Percentiles rank a stretch among this genome's conserved stretches.
Conservation (phyloP, 257 asterid genomes). For the Scutellaria baicalensis region DNA sequence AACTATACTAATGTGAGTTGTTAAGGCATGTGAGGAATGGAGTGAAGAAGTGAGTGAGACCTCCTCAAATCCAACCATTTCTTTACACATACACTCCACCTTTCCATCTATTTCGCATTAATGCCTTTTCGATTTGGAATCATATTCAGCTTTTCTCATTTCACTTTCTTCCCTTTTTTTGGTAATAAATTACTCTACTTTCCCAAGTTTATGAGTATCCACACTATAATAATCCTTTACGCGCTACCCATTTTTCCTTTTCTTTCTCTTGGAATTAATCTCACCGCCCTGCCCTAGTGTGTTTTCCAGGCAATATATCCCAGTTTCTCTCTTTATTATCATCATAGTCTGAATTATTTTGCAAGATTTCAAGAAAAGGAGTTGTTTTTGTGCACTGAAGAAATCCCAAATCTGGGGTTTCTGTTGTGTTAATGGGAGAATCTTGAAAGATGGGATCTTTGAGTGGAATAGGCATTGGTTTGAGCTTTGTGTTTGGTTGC, state of each 20-base stretch:
- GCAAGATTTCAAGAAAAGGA: slow-evolving; percentile 6
- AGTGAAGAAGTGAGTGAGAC: slow-evolving; percentile 37
- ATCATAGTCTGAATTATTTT: not conserved
- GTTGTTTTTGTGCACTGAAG: not conserved
- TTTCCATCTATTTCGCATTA: not conserved
- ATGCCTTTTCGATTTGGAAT: slow-evolving; percentile 5
- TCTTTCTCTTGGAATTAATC: slow-evolving; percentile 7
- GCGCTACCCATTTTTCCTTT: not conserved
- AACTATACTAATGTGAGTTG: too few species aligned
- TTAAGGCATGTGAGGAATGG: slow-evolving; percentile 50
- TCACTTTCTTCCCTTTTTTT: not conserved
- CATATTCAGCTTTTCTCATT: not conserved
- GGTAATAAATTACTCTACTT: not conserved
- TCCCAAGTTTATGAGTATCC: not conserved
- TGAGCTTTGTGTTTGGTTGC: slow-evolving; percentile 64
- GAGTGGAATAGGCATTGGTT: slow-evolving; percentile 67
- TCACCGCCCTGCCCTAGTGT: slow-evolving; percentile 31
- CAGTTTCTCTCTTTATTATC: not conserved
- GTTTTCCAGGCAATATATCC: slow-evolving; percentile 27
- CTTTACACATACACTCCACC: slow-evolving; percentile 19
- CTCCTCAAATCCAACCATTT: slow-evolving; percentile 18
- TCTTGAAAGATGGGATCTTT: slow-evolving; percentile 48
- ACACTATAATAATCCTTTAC: not conserved
- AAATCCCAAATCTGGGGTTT: slow-evolving; percentile 11
- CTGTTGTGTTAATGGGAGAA: not conserved